phyloP scores from a whole-genome alignment of 768 basidiomycete genomes.

The Kwoniella heveanensis region DNA sequence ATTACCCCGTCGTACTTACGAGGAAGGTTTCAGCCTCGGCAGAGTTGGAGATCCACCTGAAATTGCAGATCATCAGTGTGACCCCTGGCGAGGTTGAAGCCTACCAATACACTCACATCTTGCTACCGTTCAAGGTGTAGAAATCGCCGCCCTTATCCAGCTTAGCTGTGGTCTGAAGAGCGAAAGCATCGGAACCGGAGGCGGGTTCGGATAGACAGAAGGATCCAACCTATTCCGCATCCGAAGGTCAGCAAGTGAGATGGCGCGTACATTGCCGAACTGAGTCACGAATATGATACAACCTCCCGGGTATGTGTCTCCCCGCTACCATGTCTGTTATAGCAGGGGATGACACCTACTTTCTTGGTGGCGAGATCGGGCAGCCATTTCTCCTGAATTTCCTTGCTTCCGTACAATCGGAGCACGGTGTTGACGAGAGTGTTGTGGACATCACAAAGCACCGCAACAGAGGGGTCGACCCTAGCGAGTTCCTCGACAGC shows the following conservation, averaged over 20 bases:
- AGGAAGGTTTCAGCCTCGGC: constrained; percentile 75
- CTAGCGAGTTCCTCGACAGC: constrained; percentile 96
- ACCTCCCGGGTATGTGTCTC: no score
- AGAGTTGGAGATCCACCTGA: constrained; percentile 89
- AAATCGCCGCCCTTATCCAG: constrained; percentile 71
- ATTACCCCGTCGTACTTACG: constrained; percentile 21
- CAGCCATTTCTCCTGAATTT: constrained; percentile 84
- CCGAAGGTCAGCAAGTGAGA: neutral
- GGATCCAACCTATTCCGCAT: constrained; percentile 72
- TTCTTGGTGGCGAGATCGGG: constrained; percentile 77
- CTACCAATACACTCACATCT: constrained; percentile 66
- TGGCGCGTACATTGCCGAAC: neutral
- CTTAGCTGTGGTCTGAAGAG: constrained; percentile 86
- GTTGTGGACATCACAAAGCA: constrained; percentile 97
- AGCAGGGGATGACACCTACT: constrained; percentile 59
- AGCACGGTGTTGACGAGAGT: constrained; percentile 95
- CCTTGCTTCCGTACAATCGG: constrained; percentile 78
- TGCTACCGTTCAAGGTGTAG: constrained; percentile 92
- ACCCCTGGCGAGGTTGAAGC: no score
- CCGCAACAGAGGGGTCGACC: constrained; percentile 93
- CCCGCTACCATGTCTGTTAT: no score
- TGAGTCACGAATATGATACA: no score
- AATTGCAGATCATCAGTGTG: neutral
- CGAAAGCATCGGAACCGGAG: constrained; percentile 96
- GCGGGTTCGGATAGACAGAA: constrained; percentile 92